Evolutionary conservation across 495 filamentous ascomycete genomes (phyloP), one percentile per base, ranked within the genome.

Genomic region (Aspergillus conjunctus): DNA sequence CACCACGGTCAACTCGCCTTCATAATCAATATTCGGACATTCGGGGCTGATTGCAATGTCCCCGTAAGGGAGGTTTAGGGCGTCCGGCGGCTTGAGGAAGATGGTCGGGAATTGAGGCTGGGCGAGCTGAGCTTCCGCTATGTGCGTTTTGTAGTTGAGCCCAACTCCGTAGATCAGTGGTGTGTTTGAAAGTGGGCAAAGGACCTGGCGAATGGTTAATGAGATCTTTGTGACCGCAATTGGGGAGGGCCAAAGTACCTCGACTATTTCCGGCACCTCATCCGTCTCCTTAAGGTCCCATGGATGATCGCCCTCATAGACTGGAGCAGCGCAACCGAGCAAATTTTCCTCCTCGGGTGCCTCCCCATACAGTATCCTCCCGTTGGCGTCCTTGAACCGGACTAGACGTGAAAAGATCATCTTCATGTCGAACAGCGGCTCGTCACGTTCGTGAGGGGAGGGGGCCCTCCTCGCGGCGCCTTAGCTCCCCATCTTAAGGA

Each of bases 361-460:
- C 15, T 39, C 34, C 15, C 34, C 34, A 39, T 39, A 39, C 10
- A 10, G 2, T 3, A 39, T 3, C 9, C 34, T 39, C 9, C 34
- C 34, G 15, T 2, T 11, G 34, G 2, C 9, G 34, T 39, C 34
- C 15, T 39, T 39, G 34, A 39, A 39, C 1, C 34, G 34, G 9
- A 39, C 9, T 2, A 39, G 15, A 10, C 34, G 34, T 39, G 9
- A 39, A 15, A 3, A 39, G 1, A 14, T 4, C 4, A 9, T 41
- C 15, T 41, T 41, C 37, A 41, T 41, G 77, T 26, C 26, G 26
- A 26, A 26, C 5, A 26, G 5, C 2, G 26, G 26, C 26, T 26
- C 26, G 5, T 26, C 26, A 26, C 26, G 2, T 5, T 26, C 26
- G n/a, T n/a, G n/a, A n/a, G n/a, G n/a, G n/a, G n/a, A n/a, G n/a